Conservation (phyloP, 768 basidiomycete genomes). For the Pleurotus pulmonarius region DNA sequence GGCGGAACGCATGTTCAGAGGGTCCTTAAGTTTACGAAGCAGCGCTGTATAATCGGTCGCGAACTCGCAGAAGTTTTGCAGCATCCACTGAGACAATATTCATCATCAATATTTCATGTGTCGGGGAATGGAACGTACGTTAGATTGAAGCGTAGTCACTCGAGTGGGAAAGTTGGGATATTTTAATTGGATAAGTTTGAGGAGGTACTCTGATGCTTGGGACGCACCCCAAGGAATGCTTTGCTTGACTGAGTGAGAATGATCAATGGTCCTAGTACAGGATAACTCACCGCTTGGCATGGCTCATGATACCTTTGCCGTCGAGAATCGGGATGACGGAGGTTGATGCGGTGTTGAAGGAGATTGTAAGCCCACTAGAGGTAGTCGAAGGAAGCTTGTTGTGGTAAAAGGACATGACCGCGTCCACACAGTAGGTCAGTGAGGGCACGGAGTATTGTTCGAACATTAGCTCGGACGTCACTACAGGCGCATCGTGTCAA, state of each 20-base stretch:
- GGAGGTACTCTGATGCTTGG: constrained; percentile 87
- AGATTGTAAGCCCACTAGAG: constrained; percentile 81
- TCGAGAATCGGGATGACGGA: constrained; percentile 84
- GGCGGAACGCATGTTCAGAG: constrained; percentile 54
- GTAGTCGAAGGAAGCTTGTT: constrained; percentile 46
- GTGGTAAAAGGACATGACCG: constrained; percentile 89
- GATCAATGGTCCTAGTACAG: too few relatives aligned
- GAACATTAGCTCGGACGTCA: constrained; percentile 95
- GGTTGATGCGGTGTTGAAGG: constrained; percentile 89
- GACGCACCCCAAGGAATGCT: constrained; percentile 95
- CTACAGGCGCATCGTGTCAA: constrained; percentile 32
- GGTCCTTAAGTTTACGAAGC: constrained; percentile 66
- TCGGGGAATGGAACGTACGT: constrained; percentile 40
- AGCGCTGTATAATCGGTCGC: constrained; percentile 69
- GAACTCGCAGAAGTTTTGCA: constrained; percentile 83
- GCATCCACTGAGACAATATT: constrained; percentile 68
- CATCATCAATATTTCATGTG: not conserved
- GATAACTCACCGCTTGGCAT: constrained; percentile 70
- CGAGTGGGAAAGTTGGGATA: constrained; percentile 91
- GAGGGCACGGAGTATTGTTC: constrained; percentile 88
- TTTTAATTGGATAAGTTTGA: constrained; percentile 93
- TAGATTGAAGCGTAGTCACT: constrained; percentile 72
- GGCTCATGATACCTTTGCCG: constrained; percentile 80
- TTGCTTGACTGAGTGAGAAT: not conserved
- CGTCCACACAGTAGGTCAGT: constrained; percentile 85